Evolutionary conservation across 2,329 filamentous ascomycete species (phyloP).

Genomic region (Venturia oleaginea): DNA sequence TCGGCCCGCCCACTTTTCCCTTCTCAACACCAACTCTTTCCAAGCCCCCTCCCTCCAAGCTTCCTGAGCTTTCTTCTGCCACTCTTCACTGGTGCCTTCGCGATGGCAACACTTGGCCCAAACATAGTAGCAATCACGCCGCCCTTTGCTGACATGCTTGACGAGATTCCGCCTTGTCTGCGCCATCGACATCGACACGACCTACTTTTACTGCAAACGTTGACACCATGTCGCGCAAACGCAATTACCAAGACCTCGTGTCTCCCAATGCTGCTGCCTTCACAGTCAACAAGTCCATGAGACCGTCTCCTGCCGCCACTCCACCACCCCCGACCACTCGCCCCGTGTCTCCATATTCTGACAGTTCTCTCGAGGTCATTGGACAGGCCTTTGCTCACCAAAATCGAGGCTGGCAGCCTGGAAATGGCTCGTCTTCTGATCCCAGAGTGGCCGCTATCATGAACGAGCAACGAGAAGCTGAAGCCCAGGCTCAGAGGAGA

Average conservation of each 20-base stretch:
- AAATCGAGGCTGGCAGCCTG: not conserved
- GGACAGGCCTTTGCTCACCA: not conserved
- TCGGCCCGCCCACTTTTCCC: not conserved
- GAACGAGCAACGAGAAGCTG: not conserved
- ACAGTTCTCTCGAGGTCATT: not conserved
- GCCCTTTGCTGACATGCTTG: not conserved
- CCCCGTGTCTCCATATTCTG: not conserved
- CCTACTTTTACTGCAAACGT: not conserved
- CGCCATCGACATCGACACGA: not conserved
- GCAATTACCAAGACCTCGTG: not conserved
- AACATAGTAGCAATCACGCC: not conserved
- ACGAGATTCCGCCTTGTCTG: not conserved
- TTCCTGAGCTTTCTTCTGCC: not conserved
- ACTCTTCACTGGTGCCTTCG: not conserved
- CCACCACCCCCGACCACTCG: not conserved
- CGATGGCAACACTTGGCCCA: not conserved
- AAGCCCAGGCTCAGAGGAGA: not conserved
- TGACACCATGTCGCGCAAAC: conserved; percentile 12
- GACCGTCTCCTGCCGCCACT: not conserved
- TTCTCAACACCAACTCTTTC: not conserved
- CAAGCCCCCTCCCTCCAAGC: too few species aligned
- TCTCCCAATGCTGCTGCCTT: not conserved
- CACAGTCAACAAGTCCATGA: not conserved
- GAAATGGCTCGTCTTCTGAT: not conserved
- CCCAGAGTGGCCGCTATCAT: not conserved